Percentiles rank a stretch among this genome's conserved stretches.
Evolutionary conservation across 805 yeast species (phyloP).

Genomic region (Schwanniomyces pseudopolymorphus): DNA sequence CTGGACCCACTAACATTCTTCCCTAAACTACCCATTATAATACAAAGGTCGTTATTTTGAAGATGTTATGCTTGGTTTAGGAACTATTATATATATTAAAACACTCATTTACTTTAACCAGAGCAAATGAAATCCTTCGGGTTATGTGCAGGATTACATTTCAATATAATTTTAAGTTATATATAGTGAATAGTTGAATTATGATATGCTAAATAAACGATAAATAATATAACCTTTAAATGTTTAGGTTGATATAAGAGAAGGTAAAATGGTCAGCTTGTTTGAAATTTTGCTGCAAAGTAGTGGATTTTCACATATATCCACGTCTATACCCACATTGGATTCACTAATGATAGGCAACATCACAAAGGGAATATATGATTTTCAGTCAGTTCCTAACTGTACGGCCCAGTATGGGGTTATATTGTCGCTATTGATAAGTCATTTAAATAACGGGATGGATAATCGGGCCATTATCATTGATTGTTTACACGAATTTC

Average conservation of each 20-base stretch:
- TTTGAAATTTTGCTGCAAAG: slow-evolving; percentile 27
- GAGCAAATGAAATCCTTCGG: background rate
- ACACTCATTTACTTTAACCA: background rate
- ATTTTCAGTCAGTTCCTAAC: slow-evolving; percentile 38
- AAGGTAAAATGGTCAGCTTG: slow-evolving; percentile 27
- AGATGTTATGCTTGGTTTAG: background rate
- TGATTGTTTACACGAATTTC: slow-evolving; percentile 32
- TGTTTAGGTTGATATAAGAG: background rate
- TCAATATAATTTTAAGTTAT: background rate
- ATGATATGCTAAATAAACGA: no score
- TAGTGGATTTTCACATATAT: slow-evolving; percentile 22
- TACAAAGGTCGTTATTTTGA: background rate
- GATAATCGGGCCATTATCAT: slow-evolving; percentile 24
- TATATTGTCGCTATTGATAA: slow-evolving; percentile 21
- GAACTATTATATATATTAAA: background rate
- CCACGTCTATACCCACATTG: slow-evolving; percentile 27
- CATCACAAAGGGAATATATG: slow-evolving; percentile 25
- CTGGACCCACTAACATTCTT: background rate
- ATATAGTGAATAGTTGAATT: no score
- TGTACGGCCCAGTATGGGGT: slow-evolving; percentile 19
- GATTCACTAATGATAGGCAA: slow-evolving; percentile 21
- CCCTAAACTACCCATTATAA: background rate
- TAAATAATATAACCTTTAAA: background rate
- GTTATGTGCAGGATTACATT: background rate
- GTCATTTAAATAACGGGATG: slow-evolving; percentile 22